Evolutionary conservation across 768 basidiomycete species (phyloP), one percentile per base, ranked within the genome.

Genomic region (Trametes elegans): DNA sequence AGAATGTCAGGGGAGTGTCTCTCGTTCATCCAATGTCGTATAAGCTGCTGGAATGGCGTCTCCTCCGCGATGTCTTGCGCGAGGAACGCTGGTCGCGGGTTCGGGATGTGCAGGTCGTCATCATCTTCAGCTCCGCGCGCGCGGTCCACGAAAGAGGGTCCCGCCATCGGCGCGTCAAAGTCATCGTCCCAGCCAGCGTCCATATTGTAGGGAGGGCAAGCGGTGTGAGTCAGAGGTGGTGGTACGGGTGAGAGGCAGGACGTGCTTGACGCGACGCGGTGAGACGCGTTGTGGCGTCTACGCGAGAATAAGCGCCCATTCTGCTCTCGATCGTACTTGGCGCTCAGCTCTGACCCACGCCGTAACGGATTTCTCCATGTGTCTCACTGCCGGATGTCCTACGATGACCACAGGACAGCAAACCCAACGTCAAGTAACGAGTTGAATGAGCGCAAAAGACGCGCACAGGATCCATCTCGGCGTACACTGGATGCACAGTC

Each of bases 11-110:
- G 91, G 7, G 88, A 81, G 61, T 88, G 83, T 39, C 91, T 75
- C 62, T 93, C 91, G 73, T 92, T 88, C 76, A 86, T 83, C 91
- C 91, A 93, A 62, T 88, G 86, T 27, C 89, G 80, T 44, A 83
- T 87, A 41, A 93, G 79, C 59, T 82, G 76, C 39, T 88, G 80
- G 2, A 92, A 70, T 0, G 83, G 81, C 5, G 86, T 84, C 53
- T 84, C 82, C 4, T 73, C 70, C 6, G 69, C 70, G 14, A 42
- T 49, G 13, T 73, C 74, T 26, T 67, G 65, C 32, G 59, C 46
- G 3, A 72, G 60, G 28, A 62, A 54, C 13, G 45, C 34, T 2
- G 41, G 48, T 21, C 57, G 48, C 0, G 66, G 58, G 13, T 58
- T 64, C 23, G 67, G 68, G 64, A 75, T 73, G 7, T 63, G 66